phyloP scores from a whole-genome alignment of 768 basidiomycete genomes.

The Pleurotus tuber-regium region DNA sequence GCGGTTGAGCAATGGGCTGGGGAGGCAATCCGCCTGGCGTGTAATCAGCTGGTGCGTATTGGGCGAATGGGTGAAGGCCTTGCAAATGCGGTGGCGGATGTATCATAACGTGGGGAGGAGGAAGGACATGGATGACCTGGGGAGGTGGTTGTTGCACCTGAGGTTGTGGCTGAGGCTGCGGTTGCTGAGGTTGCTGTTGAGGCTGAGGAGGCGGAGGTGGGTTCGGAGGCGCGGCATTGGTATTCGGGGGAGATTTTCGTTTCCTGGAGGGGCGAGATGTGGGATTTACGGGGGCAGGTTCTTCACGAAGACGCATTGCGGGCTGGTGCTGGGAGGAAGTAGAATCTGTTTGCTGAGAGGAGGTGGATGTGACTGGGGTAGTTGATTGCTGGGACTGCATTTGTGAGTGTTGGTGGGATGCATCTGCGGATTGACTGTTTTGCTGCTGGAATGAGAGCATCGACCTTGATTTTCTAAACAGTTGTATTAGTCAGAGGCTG shows the following conservation, averaged over 20 bases:
- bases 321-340: conserved; percentile 17
- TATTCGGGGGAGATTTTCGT: conserved; percentile 61
- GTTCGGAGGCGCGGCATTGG: conserved; percentile 25
- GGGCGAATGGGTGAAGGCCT: conserved; percentile 46
- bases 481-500: conserved; percentile 50
- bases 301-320: conserved; percentile 63
- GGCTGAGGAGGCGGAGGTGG: conserved; percentile 27
- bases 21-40: conserved; percentile 51
- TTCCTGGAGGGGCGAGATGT: conserved; percentile 52
- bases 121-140: conserved; percentile 48
- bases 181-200: conserved; percentile 31
- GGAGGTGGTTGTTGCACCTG: conserved; percentile 31
- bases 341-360: conserved; percentile 21
- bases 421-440: conserved; percentile 7
- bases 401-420: conserved; percentile 17
- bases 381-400: conserved; percentile 15
- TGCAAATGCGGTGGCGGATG: conserved; percentile 36
- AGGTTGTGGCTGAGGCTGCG: conserved; percentile 24
- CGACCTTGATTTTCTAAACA: conserved; percentile 19
- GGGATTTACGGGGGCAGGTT: conserved; percentile 45
- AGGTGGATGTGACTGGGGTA: conserved; percentile 20
- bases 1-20: conserved; percentile 24
- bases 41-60: conserved; percentile 50
- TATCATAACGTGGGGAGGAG: conserved; percentile 53
- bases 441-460: conserved; percentile 10